Base-by-base conservation (phyloP, 1,284 basidiomycete genomes). In the Exobasidium rhododendri region DNA sequence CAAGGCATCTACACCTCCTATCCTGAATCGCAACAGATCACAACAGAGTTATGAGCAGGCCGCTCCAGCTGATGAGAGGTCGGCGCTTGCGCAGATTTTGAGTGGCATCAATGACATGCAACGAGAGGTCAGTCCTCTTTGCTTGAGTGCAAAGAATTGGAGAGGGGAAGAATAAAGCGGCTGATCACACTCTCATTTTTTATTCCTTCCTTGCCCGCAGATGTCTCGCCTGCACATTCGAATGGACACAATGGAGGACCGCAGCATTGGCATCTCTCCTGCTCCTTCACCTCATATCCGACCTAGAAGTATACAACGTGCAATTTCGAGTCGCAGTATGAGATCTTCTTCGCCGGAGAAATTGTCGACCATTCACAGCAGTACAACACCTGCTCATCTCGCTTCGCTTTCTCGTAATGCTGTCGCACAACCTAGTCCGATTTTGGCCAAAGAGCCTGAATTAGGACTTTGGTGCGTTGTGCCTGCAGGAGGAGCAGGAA, bases 401-500 rank as follows among this genome's bases (percentile, higher is more conserved):
- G 35, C 51, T 26, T 20, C 63, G 29, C 66, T 73, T 40, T 56
- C 64, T 40, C 46, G 53, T 29, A 49, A 59, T 3, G 53, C 56
- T 24, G 30, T 63, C 10, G 40, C 67, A 1, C 70, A 76, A 60
- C 68, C 71, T 20, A 67, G 62, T 6, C 74, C 74, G 6, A 30
- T 65, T 3, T 64, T 77, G 14, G 65, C 75, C 0, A 68, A 69
- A n/a, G 66, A 74, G 61, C 77, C 77, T 26, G 67, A 66, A 47
- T 64, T 78, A 22, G 70, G 69, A 20, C 69, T 79, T 26, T 79
- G 77, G 77, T 71, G 68, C 14, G 76, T 78, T 4, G 75, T 78
- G 1, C 76, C 76, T 20, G 76, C 76, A 45, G 76, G 76, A 4
- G 63, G 63, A 28, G 63, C 61, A 10, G 61, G 61, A 28, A 63